Conservation (phyloP, 768 basidiomycete species). For the Suillus tomentosus region DNA sequence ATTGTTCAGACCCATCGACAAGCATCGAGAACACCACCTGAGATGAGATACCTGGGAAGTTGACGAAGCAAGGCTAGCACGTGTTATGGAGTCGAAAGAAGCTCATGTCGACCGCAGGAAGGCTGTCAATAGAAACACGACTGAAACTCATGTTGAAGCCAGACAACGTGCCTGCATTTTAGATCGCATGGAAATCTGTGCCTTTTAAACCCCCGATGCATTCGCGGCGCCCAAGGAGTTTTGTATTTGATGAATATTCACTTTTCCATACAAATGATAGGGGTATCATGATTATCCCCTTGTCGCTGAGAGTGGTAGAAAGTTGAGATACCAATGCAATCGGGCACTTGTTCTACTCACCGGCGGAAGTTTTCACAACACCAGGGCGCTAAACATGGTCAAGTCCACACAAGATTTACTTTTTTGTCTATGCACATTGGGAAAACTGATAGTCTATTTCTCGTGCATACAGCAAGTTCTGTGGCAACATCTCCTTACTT, state of each 20-base stretch:
- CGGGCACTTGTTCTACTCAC: background rate
- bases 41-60: background rate
- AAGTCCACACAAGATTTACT: background rate
- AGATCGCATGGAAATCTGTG: background rate
- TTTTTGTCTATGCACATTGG: background rate
- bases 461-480: conserved; percentile 13
- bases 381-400: background rate
- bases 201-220: background rate
- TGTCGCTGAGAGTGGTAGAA: background rate
- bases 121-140: conserved; percentile 7
- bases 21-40: background rate
- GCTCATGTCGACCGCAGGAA: background rate
- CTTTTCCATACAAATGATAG: background rate
- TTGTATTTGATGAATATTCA: background rate
- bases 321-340: background rate
- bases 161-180: conserved; percentile 1
- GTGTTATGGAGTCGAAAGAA: conserved; percentile 7
- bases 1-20: conserved; percentile 3
- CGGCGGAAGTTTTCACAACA: background rate
- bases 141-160: conserved; percentile 10
- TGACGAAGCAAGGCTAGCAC: conserved; percentile 2
- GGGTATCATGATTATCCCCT: background rate
- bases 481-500: conserved; percentile 12
- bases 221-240: background rate
- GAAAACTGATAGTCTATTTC: conserved; percentile 25